A percentile compares a stretch with the other conserved stretches of the same genome.
These are phyloP conservation scores for Solanum etuberosum DNA, from an alignment of 257 asterid species.

Conservation along the genomic window DNA sequence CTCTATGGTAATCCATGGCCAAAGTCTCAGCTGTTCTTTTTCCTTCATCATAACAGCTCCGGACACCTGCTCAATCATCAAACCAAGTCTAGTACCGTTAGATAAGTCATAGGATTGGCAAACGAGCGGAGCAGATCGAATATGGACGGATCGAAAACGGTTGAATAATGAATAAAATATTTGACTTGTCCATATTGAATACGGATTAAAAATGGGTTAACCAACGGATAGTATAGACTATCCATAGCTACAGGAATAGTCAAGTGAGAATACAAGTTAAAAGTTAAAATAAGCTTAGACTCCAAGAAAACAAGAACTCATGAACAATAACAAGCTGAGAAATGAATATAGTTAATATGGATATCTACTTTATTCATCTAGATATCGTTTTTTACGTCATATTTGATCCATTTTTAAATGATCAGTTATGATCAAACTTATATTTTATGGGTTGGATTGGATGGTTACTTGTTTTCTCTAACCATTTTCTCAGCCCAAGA, in stretches of 20 bases:
- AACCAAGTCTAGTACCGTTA: background rate
- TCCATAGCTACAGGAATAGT: background rate
- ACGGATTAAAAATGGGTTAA: background rate
- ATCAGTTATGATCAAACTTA: background rate
- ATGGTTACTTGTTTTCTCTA: background rate
- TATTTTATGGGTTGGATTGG: background rate
- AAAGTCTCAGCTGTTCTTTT: constrained; percentile 85
- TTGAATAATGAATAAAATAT: background rate
- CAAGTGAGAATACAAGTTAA: no score
- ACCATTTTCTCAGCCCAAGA: background rate
- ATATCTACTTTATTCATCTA: background rate
- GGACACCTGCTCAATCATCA: constrained; percentile 43
- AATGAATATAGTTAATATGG: background rate
- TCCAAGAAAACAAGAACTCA: background rate
- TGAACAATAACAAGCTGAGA: background rate
- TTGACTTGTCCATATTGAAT: background rate
- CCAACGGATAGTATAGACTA: background rate
- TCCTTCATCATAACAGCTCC: constrained; percentile 91
- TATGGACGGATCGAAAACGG: background rate
- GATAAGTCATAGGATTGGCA: background rate
- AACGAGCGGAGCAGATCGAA: background rate
- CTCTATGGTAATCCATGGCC: constrained; percentile 88
- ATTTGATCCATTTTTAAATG: background rate
- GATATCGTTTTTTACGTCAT: background rate
- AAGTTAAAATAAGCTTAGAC: no score